Conservation (phyloP, 345 rosid species). For the Linum usitatissimum region DNA sequence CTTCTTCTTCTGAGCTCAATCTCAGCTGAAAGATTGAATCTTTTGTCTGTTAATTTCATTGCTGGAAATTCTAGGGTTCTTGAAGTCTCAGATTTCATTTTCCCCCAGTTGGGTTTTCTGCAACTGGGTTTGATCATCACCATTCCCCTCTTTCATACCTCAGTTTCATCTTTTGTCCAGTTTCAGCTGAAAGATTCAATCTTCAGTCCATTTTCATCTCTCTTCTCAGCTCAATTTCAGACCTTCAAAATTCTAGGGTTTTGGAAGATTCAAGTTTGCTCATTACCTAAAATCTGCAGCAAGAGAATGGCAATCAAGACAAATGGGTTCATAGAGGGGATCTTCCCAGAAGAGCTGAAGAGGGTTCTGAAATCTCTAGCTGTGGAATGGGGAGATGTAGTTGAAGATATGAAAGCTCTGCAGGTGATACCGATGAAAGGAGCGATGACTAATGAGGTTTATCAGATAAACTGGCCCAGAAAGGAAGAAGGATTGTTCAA, state of each 20-base stretch:
- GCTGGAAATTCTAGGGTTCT: no score
- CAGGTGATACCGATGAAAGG: neutral
- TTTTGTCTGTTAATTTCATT: no score
- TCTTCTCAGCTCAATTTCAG: no score
- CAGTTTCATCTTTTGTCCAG: no score
- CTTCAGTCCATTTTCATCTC: neutral
- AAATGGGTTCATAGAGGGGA: neutral
- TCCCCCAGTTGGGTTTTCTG: no score
- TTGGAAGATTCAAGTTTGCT: neutral
- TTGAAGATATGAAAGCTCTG: neutral
- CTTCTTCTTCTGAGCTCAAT: no score
- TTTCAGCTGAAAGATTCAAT: neutral
- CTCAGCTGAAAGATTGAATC: no score
- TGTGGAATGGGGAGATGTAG: conserved; percentile 2
- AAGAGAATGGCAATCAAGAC: neutral
- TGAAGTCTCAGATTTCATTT: no score
- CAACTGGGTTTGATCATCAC: no score
- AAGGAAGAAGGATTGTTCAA: neutral
- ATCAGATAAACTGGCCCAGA: neutral
- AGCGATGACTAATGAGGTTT: conserved; percentile 2
- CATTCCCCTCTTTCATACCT: no score
- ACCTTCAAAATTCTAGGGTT: no score
- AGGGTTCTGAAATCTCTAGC: neutral
- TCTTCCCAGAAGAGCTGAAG: conserved; percentile 4
- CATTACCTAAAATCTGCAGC: neutral